Evolutionary conservation across 768 basidiomycete genomes (phyloP), one percentile per base, ranked within the genome.

Genomic region (Leccinum olivaceopallidum): DNA sequence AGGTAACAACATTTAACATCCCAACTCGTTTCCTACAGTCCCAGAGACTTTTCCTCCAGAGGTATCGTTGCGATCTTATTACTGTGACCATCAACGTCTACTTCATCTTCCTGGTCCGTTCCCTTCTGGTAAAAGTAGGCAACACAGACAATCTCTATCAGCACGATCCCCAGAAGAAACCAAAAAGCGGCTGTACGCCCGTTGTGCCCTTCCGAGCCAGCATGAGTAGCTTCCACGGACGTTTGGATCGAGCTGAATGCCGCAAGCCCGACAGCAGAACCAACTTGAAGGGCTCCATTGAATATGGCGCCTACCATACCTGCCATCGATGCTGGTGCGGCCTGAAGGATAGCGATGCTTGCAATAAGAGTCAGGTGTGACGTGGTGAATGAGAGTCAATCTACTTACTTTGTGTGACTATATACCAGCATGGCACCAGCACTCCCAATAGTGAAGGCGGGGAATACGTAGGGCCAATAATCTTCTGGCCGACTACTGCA

Each of bases 301-400:
- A 83, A 83, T 44, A 86, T 79, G 16, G 84, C 85, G 20, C 82
- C 82, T 16, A 84, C 77, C 5, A 79, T 81, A 44, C 85, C 84
- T 5, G 82, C 76, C 66, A 81, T 79, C n/a, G 75, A 73, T 8
- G 79, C 60, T 6, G 83, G 83, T 5, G 77, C 78, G 39, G 77
- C 77, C 60, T 75, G 77, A 70, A 85, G 79, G 44, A 85, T 76
- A 14, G 82, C 81, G 51, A 85, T 80, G 64, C 81, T 84, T 56
- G 3, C 2, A 26, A 36, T 52, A 6, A 49, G 42, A 34, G 26
- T 63, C 14, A 57, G 39, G 12, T 56, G 14, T 16, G 24, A 54
- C 4, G 20, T 22, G 57, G 24, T 47, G 14, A 12, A 26, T 6
- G 8, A 3, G 47, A 37, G 24, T 26, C 20, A 1, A 28, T 30